A percentile compares a stretch with the other conserved stretches of the same genome.
Evolutionary conservation across 2,329 filamentous ascomycete species (phyloP).

Genomic region (Aspergillus calidoustus): DNA sequence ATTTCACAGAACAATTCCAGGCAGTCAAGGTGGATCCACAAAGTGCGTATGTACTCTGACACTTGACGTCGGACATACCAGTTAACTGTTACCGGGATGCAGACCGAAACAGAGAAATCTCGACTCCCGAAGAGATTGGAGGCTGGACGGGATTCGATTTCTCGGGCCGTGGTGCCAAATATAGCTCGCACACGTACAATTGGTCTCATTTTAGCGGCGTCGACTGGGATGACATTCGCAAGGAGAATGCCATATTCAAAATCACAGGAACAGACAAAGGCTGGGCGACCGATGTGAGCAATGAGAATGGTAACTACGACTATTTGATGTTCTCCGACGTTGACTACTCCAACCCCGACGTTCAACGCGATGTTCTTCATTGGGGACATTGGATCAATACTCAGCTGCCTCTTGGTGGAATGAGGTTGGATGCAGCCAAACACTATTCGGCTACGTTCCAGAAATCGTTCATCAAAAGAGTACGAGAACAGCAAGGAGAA

Average conservation of each 20-base stretch:
- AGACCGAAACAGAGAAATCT: conserved; percentile 61
- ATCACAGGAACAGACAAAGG: conserved; percentile 66
- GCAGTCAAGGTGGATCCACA: conserved; percentile 67
- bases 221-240: conserved; percentile 64
- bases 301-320: conserved; percentile 68
- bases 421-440: conserved; percentile 74
- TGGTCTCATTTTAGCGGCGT: conserved; percentile 71
- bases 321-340: conserved; percentile 76
- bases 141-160: conserved; percentile 73
- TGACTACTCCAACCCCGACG: conserved; percentile 68
- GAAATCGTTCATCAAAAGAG: conserved; percentile 63
- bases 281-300: conserved; percentile 66
- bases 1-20: conserved; percentile 65
- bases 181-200: conserved; percentile 67
- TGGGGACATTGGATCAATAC: conserved; percentile 72
- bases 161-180: conserved; percentile 61
- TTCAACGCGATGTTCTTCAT: conserved; percentile 65
- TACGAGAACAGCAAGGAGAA: conserved; percentile 57
- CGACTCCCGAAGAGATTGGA: conserved; percentile 64
- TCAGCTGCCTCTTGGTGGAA: conserved; percentile 65
- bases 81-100: background rate
- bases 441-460: conserved; percentile 73
- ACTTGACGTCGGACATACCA: background rate
- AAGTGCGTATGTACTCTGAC: conserved; percentile 30
- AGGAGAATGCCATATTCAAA: conserved; percentile 67